phyloP scores from a whole-genome alignment of 257 asterid genomes.

The Salvia splendens region DNA sequence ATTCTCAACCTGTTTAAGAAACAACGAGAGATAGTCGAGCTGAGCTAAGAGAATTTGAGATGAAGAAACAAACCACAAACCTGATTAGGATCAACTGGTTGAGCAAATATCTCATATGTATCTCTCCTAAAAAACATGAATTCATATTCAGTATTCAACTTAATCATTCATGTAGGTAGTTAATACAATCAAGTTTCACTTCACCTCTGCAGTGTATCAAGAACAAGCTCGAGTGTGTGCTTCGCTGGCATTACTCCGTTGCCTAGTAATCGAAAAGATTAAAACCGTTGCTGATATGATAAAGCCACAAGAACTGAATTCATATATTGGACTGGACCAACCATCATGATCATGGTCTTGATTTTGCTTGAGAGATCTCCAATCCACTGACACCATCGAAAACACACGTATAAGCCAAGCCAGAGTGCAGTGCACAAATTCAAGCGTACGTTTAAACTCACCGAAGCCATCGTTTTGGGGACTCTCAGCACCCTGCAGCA shows the following conservation, averaged over 20 bases:
- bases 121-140: slow-evolving; percentile 60
- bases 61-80: slow-evolving; percentile 27
- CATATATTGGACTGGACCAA: slow-evolving; percentile 16
- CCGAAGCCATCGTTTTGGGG: slow-evolving; percentile 36
- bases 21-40: background rate
- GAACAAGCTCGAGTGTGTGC: slow-evolving; percentile 62
- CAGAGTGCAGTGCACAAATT: too few species aligned
- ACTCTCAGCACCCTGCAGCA: slow-evolving; percentile 29
- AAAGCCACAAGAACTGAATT: background rate
- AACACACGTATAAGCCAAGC: too few species aligned
- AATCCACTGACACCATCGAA: slow-evolving; percentile 24
- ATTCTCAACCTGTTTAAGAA: slow-evolving; percentile 60
- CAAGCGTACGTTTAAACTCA: slow-evolving; percentile 25
- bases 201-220: slow-evolving; percentile 77
- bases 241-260: slow-evolving; percentile 56
- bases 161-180: too few species aligned
- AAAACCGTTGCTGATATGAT: background rate
- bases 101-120: slow-evolving; percentile 69
- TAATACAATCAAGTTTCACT: background rate
- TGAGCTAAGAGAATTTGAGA: background rate
- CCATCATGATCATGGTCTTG: slow-evolving; percentile 29
- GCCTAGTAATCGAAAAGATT: slow-evolving; percentile 26
- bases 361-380: slow-evolving; percentile 33
- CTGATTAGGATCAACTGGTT: slow-evolving; percentile 83
- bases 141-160: background rate